These are phyloP conservation scores for Hanseniaspora pseudoguilliermondii DNA, from an alignment of 805 yeast genomes.

Conservation along the genomic window DNA sequence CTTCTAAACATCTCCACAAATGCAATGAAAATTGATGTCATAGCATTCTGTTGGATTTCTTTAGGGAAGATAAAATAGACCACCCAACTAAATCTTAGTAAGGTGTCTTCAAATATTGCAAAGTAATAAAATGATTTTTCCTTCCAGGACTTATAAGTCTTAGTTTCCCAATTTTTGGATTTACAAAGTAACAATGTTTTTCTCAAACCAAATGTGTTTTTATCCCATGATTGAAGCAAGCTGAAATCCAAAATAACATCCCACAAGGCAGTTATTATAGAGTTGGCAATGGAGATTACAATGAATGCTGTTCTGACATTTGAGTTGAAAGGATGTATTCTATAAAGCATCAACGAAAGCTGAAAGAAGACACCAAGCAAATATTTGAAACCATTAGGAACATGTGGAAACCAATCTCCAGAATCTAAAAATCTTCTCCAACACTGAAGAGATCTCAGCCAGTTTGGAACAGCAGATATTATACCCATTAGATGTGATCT, in stretches of 20 bases:
- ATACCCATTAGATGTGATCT: slow-evolving; percentile 72
- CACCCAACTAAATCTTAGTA: slow-evolving; percentile 82
- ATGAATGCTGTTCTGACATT: slow-evolving; percentile 37
- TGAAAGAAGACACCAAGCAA: slow-evolving; percentile 53
- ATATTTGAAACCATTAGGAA: slow-evolving; percentile 79
- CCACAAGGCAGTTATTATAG: slow-evolving; percentile 64
- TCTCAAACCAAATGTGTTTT: slow-evolving; percentile 48
- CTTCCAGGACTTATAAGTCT: slow-evolving; percentile 19
- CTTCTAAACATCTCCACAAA: slow-evolving; percentile 71
- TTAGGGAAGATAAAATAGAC: slow-evolving; percentile 67
- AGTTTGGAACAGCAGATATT: slow-evolving; percentile 68
- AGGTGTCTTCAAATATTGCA: slow-evolving; percentile 61
- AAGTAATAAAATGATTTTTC: slow-evolving; percentile 45
- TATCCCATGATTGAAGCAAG: slow-evolving; percentile 47
- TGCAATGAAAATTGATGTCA: slow-evolving; percentile 72
- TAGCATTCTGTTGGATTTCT: slow-evolving; percentile 78
- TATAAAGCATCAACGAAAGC: slow-evolving; percentile 60
- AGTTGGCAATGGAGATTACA: slow-evolving; percentile 59
- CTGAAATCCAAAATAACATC: slow-evolving; percentile 96
- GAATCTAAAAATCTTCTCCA: slow-evolving; percentile 82
- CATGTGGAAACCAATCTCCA: slow-evolving; percentile 91
- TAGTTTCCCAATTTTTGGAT: slow-evolving; percentile 26
- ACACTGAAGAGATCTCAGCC: slow-evolving; percentile 87
- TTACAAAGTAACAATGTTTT: slow-evolving; percentile 57
- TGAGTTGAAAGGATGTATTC: slow-evolving; percentile 38